Base-by-base conservation (phyloP, 108 stramenopile species). In the Discostella stelligeroides region DNA sequence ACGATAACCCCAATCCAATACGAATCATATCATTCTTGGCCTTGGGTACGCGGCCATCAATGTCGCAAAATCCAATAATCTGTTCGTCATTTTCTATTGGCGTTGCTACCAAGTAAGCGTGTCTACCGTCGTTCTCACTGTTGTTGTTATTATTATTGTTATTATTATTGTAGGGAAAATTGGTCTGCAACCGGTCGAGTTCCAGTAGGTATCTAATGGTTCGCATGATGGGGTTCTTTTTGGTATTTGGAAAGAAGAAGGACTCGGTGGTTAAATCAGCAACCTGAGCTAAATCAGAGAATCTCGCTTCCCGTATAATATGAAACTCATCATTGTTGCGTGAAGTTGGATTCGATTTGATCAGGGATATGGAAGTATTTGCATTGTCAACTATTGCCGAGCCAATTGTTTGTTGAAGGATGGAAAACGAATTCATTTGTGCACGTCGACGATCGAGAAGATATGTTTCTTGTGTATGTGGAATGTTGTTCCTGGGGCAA, bases 31-130 rank as follows among this genome's bases (percentile, higher is more conserved):
- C 34, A 5, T 34, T 6, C 41, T 61, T 39, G 27, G 40, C 43
- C 12, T 39, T 61, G 11, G 64, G 64, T 49, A 49, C 34, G 24
- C 64, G 43, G 38, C 43, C 64, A n/a, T 65, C 64, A 28, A 65
- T 20, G 38, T 65, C 64, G 34, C 64, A 65, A 21, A 65, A 65
- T 14, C 49, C 64, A 38, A 65, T 29, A 13, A 65, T 37, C 48
- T 51, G 37, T 12, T 34, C 24, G 0, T 65, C 64, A 20, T 53
- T 24, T 9, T 65, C 43, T 45, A 11, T 10, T 45, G 43, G 47
- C 18, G 48, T 18, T 49, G 43, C 64, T 4, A 53, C 47, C 64
- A 65, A 51, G 12, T 65, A 65, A 14, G 37, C 0, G 24, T 65
- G 64, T 51, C 64, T 65, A 38, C 25, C 42, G 7, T 63, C 27